A percentile compares a stretch with the other conserved stretches of the same genome.
Conservation (phyloP, 345 rosid species). For the Raphanus raphanistrum region DNA sequence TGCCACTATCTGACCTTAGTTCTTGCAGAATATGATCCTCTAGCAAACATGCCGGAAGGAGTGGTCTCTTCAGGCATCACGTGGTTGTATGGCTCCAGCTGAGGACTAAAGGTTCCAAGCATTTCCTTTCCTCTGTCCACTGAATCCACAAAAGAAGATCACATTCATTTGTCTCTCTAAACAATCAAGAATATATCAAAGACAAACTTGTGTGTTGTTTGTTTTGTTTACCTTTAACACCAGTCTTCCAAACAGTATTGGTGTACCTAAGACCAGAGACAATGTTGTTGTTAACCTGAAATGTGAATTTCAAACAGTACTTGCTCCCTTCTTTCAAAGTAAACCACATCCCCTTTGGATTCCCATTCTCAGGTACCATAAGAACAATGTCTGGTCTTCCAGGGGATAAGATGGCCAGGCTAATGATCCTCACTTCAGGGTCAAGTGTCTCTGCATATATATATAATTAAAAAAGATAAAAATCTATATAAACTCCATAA, state of each 20-base stretch:
- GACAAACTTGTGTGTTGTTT: not conserved
- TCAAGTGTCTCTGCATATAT: slow-evolving; percentile 65
- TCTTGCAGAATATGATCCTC: slow-evolving; percentile 77
- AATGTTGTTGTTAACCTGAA: slow-evolving; percentile 74
- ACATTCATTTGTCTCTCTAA: slow-evolving; percentile 5
- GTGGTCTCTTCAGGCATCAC: slow-evolving; percentile 69
- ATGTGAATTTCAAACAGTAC: slow-evolving; percentile 60
- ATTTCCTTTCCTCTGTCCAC: slow-evolving; percentile 71
- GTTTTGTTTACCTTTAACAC: slow-evolving; percentile 53
- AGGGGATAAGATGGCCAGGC: slow-evolving; percentile 61
- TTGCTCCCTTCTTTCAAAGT: slow-evolving; percentile 73
- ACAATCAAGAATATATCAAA: not conserved
- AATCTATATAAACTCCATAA: not conserved
- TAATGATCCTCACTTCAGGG: slow-evolving; percentile 68
- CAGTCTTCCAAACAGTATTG: slow-evolving; percentile 78
- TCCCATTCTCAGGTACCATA: slow-evolving; percentile 59
- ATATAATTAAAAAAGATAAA: not conserved
- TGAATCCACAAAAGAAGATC: slow-evolving; percentile 14
- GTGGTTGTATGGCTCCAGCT: slow-evolving; percentile 61
- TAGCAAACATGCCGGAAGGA: slow-evolving; percentile 72
- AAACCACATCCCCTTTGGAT: slow-evolving; percentile 66
- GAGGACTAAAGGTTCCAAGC: slow-evolving; percentile 85
- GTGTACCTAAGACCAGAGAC: slow-evolving; percentile 81
- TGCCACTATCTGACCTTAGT: slow-evolving; percentile 46
- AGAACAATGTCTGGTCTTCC: slow-evolving; percentile 64